Conservation (phyloP, 2,329 filamentous ascomycete genomes). For the Aspergillus sergii region DNA sequence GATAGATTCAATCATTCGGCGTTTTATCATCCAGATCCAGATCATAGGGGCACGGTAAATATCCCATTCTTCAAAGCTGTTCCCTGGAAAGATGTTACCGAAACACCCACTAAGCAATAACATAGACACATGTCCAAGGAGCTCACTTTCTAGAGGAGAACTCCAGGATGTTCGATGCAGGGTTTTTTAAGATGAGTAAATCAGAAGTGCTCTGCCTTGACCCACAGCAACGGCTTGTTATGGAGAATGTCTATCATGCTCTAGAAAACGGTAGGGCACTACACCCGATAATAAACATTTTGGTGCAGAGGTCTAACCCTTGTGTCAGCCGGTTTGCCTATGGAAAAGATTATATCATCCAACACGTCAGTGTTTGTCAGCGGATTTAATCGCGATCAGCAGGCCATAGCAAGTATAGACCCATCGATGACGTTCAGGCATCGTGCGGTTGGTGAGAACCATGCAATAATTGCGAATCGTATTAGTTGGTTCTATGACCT, state of each 20-base stretch:
- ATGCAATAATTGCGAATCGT: conserved; percentile 25
- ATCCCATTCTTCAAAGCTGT: too few relatives aligned
- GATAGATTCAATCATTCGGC: conserved; percentile 5
- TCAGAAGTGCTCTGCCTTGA: conserved; percentile 32
- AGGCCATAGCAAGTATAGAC: conserved; percentile 26
- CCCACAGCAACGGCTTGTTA: conserved; percentile 36
- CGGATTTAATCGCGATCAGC: conserved; percentile 31
- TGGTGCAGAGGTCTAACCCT: background rate
- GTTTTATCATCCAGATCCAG: conserved; percentile 15
- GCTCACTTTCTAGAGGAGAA: conserved; percentile 35
- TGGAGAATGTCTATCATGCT: conserved; percentile 39
- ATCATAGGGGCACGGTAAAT: conserved; percentile 13
- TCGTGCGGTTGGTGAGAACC: conserved; percentile 23
- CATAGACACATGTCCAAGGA: conserved; percentile 12
- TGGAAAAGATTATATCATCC: conserved; percentile 27
- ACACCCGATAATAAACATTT: background rate
- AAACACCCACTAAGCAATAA: too few relatives aligned
- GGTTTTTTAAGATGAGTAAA: conserved; percentile 35
- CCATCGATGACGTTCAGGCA: conserved; percentile 26
- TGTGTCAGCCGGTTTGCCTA: conserved; percentile 23
- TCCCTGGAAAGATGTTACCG: too few relatives aligned
- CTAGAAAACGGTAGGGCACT: conserved; percentile 29
- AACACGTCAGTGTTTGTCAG: conserved; percentile 31
- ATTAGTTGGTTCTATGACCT: conserved; percentile 31
- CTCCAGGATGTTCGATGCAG: conserved; percentile 29